Evolutionary conservation across 768 basidiomycete genomes (phyloP).

Genomic region (Mycena rebaudengoi): DNA sequence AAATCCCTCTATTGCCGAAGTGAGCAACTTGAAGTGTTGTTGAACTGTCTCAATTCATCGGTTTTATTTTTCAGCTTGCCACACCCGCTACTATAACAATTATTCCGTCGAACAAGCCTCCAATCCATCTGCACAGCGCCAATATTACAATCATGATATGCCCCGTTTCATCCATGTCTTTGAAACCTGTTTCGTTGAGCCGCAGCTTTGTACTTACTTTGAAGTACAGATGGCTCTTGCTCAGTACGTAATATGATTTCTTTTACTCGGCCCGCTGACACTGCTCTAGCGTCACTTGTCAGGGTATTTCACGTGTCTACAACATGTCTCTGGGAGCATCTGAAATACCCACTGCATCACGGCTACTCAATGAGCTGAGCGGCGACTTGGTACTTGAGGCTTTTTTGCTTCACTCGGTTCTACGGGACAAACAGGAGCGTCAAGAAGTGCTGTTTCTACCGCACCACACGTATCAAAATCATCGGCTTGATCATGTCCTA

Average conservation of each 20-base stretch:
- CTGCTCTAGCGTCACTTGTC: neutral
- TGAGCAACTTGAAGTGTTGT: neutral
- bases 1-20: neutral
- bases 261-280: neutral
- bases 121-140: neutral
- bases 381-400: neutral
- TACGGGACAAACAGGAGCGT: neutral
- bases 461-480: neutral
- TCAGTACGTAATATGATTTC: neutral
- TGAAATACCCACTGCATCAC: neutral
- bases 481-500: neutral
- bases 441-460: neutral
- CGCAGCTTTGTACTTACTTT: neutral
- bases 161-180: neutral
- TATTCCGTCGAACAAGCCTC: neutral
- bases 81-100: slow-evolving; percentile 13
- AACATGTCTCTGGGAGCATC: neutral
- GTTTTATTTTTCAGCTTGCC: neutral
- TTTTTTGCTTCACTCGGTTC: neutral
- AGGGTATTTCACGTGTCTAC: slow-evolving; percentile 1
- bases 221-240: neutral
- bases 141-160: neutral
- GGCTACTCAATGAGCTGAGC: neutral
- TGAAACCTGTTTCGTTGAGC: neutral
- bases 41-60: neutral